phyloP scores from a whole-genome alignment of 176 grass and related monocot species.

The Carex kokanica region DNA sequence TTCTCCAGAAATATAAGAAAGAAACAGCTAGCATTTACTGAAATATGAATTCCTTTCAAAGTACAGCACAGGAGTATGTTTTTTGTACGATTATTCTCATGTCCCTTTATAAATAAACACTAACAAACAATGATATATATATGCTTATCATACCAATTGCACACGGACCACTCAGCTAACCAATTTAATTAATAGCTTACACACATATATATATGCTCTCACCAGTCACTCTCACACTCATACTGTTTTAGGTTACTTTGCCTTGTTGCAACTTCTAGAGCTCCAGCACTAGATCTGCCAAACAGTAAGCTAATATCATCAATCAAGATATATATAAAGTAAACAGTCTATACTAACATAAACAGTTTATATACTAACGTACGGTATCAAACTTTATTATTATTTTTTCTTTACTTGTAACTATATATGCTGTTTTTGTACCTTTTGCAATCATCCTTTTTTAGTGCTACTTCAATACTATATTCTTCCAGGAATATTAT shows the following conservation, averaged over 20 bases:
- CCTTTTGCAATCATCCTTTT: background rate
- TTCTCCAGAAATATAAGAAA: background rate
- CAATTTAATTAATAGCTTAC: constrained; percentile 28
- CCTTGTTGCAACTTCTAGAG: constrained; percentile 22
- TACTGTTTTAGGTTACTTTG: background rate
- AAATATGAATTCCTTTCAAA: constrained; percentile 3
- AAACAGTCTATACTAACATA: background rate
- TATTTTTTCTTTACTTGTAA: background rate
- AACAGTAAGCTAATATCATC: background rate
- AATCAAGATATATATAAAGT: background rate
- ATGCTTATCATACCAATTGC: constrained; percentile 20
- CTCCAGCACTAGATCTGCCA: constrained; percentile 92
- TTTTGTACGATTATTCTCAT: constrained; percentile 11
- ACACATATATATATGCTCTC: constrained; percentile 30
- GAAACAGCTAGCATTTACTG: background rate
- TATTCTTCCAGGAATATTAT: background rate
- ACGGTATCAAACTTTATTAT: background rate
- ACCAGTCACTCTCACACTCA: constrained; percentile 27
- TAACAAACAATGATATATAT: constrained; percentile 14
- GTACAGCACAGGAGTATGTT: background rate
- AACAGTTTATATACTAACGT: background rate
- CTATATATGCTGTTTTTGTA: background rate
- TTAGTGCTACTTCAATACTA: background rate
- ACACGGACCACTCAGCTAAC: constrained; percentile 39
- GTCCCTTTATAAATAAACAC: constrained; percentile 22